Evolutionary conservation across 2,329 filamentous ascomycete species (phyloP).

Genomic region (Aspergillus brasiliensis): DNA sequence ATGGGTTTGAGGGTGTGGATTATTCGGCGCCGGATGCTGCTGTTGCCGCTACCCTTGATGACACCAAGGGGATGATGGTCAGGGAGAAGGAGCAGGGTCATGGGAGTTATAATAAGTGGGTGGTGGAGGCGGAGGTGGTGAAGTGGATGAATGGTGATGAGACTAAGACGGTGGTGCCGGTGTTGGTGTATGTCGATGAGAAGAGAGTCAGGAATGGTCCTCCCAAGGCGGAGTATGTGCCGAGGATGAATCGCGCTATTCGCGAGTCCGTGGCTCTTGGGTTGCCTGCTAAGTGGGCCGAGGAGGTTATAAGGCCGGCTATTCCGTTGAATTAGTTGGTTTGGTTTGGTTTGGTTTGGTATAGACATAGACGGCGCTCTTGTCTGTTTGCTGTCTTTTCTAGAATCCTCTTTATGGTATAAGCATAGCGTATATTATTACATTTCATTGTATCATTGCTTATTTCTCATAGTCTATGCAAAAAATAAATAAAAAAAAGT

Average conservation of each 20-base stretch:
- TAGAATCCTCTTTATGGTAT: neutral
- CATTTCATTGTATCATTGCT: neutral
- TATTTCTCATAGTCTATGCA: slow-evolving; percentile 6
- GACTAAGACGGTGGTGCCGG: slow-evolving; percentile 23
- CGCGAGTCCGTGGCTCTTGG: slow-evolving; percentile 40
- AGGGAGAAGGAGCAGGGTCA: slow-evolving; percentile 36
- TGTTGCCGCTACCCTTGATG: too few relatives aligned
- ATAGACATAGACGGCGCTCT: neutral
- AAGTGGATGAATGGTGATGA: slow-evolving; percentile 33
- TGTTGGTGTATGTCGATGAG: slow-evolving; percentile 48
- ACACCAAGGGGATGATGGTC: slow-evolving; percentile 14
- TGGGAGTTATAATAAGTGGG: slow-evolving; percentile 44
- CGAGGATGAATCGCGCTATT: slow-evolving; percentile 47
- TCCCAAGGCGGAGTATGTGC: slow-evolving; percentile 44
- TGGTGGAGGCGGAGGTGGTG: slow-evolving; percentile 31
- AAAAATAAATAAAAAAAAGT: too few relatives aligned
- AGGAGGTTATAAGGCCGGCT: slow-evolving; percentile 42
- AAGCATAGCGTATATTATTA: neutral
- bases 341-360: neutral
- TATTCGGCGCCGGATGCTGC: slow-evolving; percentile 13
- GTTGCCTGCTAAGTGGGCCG: slow-evolving; percentile 37
- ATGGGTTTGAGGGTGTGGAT: slow-evolving; percentile 44
- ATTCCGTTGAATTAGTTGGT: slow-evolving; percentile 30
- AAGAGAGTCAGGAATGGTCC: slow-evolving; percentile 32
- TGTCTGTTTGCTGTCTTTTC: too few relatives aligned